Percentiles rank a stretch among this genome's conserved stretches.
These are phyloP conservation scores for Diaporthe caulivora DNA, from an alignment of 2,329 filamentous ascomycete genomes.

Conservation along the genomic window DNA sequence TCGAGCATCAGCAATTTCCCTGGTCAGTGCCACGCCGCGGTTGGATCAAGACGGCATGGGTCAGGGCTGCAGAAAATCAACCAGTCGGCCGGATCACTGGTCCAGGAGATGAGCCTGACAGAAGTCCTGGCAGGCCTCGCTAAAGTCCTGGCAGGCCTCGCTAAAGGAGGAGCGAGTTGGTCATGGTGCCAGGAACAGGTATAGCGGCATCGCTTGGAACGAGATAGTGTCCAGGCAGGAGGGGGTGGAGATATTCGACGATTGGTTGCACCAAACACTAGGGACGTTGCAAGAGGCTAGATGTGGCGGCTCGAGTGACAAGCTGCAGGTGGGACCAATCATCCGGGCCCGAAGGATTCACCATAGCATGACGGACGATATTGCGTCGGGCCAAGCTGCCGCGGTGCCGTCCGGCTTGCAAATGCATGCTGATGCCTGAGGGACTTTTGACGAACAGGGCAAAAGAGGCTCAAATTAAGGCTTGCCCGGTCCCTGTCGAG, in stretches of 20 bases:
- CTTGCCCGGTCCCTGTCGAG: background rate
- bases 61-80: background rate
- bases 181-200: slow-evolving; percentile 11
- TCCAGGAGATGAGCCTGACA: slow-evolving; percentile 22
- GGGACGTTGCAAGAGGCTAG: slow-evolving; percentile 14
- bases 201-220: slow-evolving; percentile 31
- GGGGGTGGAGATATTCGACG: background rate
- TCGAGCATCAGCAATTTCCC: slow-evolving; percentile 15
- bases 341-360: slow-evolving; percentile 22
- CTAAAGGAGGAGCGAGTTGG: background rate
- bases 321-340: slow-evolving; percentile 14
- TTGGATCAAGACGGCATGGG: background rate
- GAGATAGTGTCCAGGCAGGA: slow-evolving; percentile 24
- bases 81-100: slow-evolving; percentile 5
- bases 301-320: slow-evolving; percentile 18
- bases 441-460: slow-evolving; percentile 8
- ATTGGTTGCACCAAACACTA: slow-evolving; percentile 23
- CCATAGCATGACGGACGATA: slow-evolving; percentile 10
- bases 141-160: background rate
- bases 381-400: slow-evolving; percentile 26
- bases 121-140: background rate
- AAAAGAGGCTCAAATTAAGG: slow-evolving; percentile 26
- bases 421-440: background rate
- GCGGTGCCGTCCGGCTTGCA: background rate
- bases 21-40: background rate